Percentiles rank a stretch among this genome's conserved stretches.
These are phyloP conservation scores for Trichoderma erinaceum DNA, from an alignment of 495 filamentous ascomycete genomes.

Conservation along the genomic window DNA sequence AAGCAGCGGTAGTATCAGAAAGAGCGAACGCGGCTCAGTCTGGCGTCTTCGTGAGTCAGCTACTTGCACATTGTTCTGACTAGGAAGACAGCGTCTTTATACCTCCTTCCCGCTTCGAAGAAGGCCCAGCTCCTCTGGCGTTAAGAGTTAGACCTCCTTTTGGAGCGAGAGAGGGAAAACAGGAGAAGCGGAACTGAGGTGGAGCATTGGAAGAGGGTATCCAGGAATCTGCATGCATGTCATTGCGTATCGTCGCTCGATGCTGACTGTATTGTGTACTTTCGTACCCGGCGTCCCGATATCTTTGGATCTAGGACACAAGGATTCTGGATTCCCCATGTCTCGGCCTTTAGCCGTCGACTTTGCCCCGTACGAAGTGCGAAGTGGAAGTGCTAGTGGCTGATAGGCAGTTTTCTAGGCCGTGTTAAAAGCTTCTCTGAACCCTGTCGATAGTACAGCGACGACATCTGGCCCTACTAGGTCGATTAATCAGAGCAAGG, in stretches of 20 bases:
- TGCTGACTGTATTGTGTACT: not conserved
- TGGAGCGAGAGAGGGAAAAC: not conserved
- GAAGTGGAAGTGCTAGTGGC: not conserved
- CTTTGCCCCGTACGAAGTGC: not conserved
- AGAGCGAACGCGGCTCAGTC: not conserved
- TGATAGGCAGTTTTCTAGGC: not conserved
- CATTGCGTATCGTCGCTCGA: not conserved
- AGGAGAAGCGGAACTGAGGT: slow-evolving; percentile 6
- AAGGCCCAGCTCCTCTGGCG: not conserved
- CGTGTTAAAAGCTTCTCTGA: not conserved
- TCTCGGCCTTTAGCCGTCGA: not conserved
- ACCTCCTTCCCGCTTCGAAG: not conserved
- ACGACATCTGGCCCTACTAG: not conserved
- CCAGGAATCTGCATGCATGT: slow-evolving; percentile 12
- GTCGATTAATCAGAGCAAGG: not conserved
- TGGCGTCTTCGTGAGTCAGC: not conserved
- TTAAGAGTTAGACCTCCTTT: not conserved
- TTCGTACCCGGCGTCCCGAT: not conserved
- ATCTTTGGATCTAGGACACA: not conserved
- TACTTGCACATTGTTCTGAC: not conserved
- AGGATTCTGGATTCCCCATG: not conserved
- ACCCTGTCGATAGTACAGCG: not conserved
- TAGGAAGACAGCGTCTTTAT: not conserved
- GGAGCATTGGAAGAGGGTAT: not conserved
- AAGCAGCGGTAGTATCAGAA: not conserved